A percentile compares a stretch with the other conserved stretches of the same genome.
Evolutionary conservation across 1,284 basidiomycete species (phyloP).

Genomic region (Vanrija sp.): DNA sequence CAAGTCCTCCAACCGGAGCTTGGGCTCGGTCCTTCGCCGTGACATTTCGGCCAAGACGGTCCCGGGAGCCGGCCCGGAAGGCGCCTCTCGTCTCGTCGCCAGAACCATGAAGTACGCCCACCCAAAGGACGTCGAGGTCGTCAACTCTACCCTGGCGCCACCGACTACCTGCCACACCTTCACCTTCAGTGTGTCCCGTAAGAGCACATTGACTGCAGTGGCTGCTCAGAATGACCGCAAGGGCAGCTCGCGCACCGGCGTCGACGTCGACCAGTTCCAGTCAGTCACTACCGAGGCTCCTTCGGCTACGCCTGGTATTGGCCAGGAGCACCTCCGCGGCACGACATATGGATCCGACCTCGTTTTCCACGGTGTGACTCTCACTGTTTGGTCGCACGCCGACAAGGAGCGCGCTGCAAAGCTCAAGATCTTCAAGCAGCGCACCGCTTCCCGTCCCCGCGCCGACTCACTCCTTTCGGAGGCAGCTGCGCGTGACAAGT

Average conservation of each 20-base stretch:
- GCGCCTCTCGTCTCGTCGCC: slow-evolving; percentile 66
- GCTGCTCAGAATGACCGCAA: slow-evolving; percentile 27
- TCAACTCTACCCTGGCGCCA: slow-evolving; percentile 84
- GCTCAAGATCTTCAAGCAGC: slow-evolving; percentile 33
- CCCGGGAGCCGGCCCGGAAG: slow-evolving; percentile 42
- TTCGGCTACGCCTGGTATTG: neutral
- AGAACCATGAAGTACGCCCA: slow-evolving; percentile 76
- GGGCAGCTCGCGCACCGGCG: slow-evolving; percentile 48
- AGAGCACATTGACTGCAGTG: slow-evolving; percentile 31
- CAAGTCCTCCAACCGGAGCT: slow-evolving; percentile 28
- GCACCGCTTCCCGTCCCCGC: slow-evolving; percentile 22
- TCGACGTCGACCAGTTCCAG: slow-evolving; percentile 29
- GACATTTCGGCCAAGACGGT: slow-evolving; percentile 53
- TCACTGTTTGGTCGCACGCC: slow-evolving; percentile 90
- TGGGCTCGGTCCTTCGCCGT: slow-evolving; percentile 12
- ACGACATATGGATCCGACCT: slow-evolving; percentile 48
- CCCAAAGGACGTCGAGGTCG: slow-evolving; percentile 65
- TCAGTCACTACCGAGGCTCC: slow-evolving; percentile 52
- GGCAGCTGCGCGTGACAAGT: neutral
- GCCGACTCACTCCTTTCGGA: slow-evolving; percentile 14
- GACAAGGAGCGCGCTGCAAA: slow-evolving; percentile 68
- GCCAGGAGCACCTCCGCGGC: slow-evolving; percentile 65
- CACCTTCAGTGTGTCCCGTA: slow-evolving; percentile 59
- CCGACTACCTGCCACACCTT: slow-evolving; percentile 90
- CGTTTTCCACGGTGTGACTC: slow-evolving; percentile 81